phyloP scores from a whole-genome alignment of 2,329 filamentous ascomycete genomes.

The Akanthomyces muscarius region DNA sequence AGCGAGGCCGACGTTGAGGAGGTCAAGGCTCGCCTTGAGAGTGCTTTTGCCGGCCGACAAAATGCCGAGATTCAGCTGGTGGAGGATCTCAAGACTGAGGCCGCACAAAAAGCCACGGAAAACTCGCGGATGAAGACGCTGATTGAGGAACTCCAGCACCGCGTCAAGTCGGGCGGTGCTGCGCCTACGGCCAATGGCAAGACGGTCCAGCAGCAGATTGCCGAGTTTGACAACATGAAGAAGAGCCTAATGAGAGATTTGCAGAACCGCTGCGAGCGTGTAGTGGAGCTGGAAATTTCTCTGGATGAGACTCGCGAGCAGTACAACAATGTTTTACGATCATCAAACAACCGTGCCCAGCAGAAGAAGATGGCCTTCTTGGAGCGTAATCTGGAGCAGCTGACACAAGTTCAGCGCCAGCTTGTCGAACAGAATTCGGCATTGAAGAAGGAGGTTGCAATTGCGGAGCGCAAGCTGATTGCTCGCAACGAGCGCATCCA shows the following conservation, averaged over 20 bases:
- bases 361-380: slow-evolving; percentile 99
- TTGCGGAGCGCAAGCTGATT: slow-evolving; percentile 94
- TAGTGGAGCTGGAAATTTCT: slow-evolving; percentile 96
- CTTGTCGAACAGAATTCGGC: slow-evolving; percentile 96
- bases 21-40: slow-evolving; percentile 73
- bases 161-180: slow-evolving; percentile 58
- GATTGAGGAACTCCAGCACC: slow-evolving; percentile 74
- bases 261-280: slow-evolving; percentile 95
- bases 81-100: slow-evolving; percentile 71
- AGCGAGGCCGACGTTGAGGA: slow-evolving; percentile 76
- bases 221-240: slow-evolving; percentile 99
- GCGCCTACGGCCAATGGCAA: slow-evolving; percentile 73
- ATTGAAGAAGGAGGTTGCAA: slow-evolving; percentile 98
- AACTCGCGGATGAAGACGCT: slow-evolving; percentile 75
- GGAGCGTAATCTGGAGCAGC: slow-evolving; percentile 94
- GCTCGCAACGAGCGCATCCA: slow-evolving; percentile 96
- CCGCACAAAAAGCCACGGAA: slow-evolving; percentile 74
- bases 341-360: slow-evolving; percentile 95
- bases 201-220: slow-evolving; percentile 94
- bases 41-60: slow-evolving; percentile 71
- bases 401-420: slow-evolving; percentile 95
- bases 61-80: slow-evolving; percentile 69
- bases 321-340: slow-evolving; percentile 96
- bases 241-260: slow-evolving; percentile 98
- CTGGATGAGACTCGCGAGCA: slow-evolving; percentile 96